phyloP scores from a whole-genome alignment of 1,284 basidiomycete species.

The Tilletia caries region DNA sequence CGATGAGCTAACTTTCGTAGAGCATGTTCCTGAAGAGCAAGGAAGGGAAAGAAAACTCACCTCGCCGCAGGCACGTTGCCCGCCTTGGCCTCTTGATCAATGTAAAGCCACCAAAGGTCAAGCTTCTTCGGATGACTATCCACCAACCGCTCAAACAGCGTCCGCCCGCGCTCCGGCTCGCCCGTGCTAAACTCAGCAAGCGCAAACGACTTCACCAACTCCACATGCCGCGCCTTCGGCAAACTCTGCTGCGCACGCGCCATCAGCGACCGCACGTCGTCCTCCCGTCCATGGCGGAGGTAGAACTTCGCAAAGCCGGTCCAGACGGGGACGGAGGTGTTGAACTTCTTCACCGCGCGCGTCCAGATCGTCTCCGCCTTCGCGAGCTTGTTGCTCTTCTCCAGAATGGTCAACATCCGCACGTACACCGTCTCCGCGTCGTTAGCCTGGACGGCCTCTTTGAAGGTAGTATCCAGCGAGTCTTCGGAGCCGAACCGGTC shows the following conservation, averaged over 20 bases:
- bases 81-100: conserved; percentile 85
- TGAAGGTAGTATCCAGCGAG: conserved; percentile 75
- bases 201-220: conserved; percentile 89
- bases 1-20: too few relatives aligned
- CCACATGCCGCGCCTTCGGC: conserved; percentile 92
- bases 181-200: conserved; percentile 92
- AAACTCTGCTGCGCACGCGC: conserved; percentile 84
- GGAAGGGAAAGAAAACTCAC: background rate
- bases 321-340: conserved; percentile 87
- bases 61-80: conserved; percentile 63
- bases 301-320: conserved; percentile 75
- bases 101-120: conserved; percentile 94
- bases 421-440: conserved; percentile 87
- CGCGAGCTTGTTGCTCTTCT: conserved; percentile 69
- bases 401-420: conserved; percentile 77
- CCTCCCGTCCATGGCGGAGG: conserved; percentile 68
- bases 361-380: conserved; percentile 40
- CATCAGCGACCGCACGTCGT: conserved; percentile 80
- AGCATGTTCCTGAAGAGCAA: too few relatives aligned
- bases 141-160: conserved; percentile 92
- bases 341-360: conserved; percentile 75
- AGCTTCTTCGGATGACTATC: conserved; percentile 89
- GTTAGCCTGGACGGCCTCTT: conserved; percentile 82
- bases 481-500: conserved; percentile 78
- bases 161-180: conserved; percentile 88